A percentile compares a stretch with the other conserved stretches of the same genome.
phyloP scores from a whole-genome alignment of 805 yeast genomes.

The Cyberlindnera suaveolens region DNA sequence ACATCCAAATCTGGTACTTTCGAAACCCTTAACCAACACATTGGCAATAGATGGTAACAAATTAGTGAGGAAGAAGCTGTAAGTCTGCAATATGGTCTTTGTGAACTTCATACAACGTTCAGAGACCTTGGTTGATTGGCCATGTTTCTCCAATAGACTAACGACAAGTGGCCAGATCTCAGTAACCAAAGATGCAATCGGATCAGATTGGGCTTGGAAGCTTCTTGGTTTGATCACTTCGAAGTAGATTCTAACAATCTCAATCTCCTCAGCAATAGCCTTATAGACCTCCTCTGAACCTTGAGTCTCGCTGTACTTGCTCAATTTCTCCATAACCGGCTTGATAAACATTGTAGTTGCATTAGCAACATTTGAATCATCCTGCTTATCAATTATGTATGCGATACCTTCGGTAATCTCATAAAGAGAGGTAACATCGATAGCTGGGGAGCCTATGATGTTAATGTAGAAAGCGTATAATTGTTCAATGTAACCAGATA shows the following conservation, averaged over 20 bases:
- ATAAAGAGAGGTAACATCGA: slow-evolving; percentile 64
- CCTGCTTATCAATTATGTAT: slow-evolving; percentile 64
- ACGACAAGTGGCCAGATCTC: slow-evolving; percentile 58
- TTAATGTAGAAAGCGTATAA: slow-evolving; percentile 65
- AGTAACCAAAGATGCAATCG: slow-evolving; percentile 45
- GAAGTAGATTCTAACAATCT: slow-evolving; percentile 56
- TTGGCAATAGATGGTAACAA: slow-evolving; percentile 61
- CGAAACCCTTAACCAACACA: slow-evolving; percentile 64
- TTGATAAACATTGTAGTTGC: slow-evolving; percentile 58
- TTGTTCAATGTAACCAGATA: slow-evolving; percentile 67
- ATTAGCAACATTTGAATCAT: slow-evolving; percentile 44
- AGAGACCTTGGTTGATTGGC: slow-evolving; percentile 55
- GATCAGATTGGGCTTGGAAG: slow-evolving; percentile 30
- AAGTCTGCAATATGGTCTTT: slow-evolving; percentile 58
- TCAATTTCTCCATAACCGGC: slow-evolving; percentile 51
- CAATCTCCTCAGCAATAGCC: slow-evolving; percentile 67
- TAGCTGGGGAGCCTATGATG: slow-evolving; percentile 35
- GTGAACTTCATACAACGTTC: slow-evolving; percentile 70
- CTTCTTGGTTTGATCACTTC: slow-evolving; percentile 44
- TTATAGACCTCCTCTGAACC: slow-evolving; percentile 32
- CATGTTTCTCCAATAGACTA: slow-evolving; percentile 45
- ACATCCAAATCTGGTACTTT: slow-evolving; percentile 66
- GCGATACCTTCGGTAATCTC: slow-evolving; percentile 89
- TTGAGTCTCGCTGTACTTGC: slow-evolving; percentile 18
- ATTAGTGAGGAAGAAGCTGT: slow-evolving; percentile 48